Conservation (phyloP, 2,329 filamentous ascomycete genomes). For the Calcarisporium arbuscula region DNA sequence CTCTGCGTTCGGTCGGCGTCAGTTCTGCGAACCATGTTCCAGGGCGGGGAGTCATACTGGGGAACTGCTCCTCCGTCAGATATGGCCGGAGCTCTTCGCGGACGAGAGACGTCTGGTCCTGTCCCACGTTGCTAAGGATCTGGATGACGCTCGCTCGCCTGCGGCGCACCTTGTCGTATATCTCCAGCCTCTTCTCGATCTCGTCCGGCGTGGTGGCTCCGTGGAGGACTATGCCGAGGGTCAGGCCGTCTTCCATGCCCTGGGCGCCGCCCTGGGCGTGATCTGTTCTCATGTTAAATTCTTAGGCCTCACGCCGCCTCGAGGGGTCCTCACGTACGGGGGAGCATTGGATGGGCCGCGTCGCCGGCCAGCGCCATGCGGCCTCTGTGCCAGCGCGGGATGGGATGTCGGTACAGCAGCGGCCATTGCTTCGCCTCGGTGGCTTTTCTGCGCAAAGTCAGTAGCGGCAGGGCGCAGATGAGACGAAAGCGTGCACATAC, state of each 20-base stretch:
- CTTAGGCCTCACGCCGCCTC: neutral
- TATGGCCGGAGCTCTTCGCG: conserved; percentile 20
- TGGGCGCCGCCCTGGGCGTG: conserved; percentile 32
- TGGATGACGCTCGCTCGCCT: conserved; percentile 28
- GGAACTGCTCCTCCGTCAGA: conserved; percentile 21
- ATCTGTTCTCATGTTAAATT: conserved; percentile 15
- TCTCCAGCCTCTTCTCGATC: conserved; percentile 14
- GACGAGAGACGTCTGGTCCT: conserved; percentile 22
- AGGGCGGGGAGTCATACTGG: no score
- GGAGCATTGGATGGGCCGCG: conserved; percentile 32
- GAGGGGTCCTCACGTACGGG: conserved; percentile 19
- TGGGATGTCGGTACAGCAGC: conserved; percentile 25
- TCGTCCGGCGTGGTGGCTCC: conserved; percentile 13
- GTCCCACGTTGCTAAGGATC: conserved; percentile 31
- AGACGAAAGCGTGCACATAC: conserved; percentile 11
- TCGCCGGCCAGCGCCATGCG: conserved; percentile 27
- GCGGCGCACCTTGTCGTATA: conserved; percentile 19
- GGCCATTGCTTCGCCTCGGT: conserved; percentile 28
- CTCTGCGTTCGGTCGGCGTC: no score
- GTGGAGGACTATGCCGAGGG: conserved; percentile 22
- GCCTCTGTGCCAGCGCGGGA: conserved; percentile 25
- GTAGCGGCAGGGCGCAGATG: neutral
- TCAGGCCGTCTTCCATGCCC: conserved; percentile 28
- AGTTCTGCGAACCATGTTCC: conserved; percentile 1
- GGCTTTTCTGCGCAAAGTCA: conserved; percentile 21